Percentiles rank a stretch among this genome's conserved stretches.
Conservation (phyloP, 108 stramenopile species). For the Thalassiosira profunda region DNA sequence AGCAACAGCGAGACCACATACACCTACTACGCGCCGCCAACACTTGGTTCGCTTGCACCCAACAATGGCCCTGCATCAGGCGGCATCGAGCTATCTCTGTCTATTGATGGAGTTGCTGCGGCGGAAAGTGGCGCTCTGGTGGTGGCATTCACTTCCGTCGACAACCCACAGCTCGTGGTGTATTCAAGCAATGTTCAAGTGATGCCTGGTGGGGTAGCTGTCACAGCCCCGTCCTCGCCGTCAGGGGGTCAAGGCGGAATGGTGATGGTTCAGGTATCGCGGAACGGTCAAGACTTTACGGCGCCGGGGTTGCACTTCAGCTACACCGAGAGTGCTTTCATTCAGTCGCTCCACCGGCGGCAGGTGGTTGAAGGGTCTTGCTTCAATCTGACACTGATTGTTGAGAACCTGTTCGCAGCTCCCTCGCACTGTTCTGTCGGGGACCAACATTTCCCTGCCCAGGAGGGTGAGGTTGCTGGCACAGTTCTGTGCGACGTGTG, state of each 20-base stretch:
- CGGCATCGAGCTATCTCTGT: neutral
- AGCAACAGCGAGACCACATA: no score
- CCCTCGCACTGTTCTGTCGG: neutral
- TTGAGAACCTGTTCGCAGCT: neutral
- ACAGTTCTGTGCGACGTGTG: neutral
- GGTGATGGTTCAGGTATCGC: neutral
- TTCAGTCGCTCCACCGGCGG: neutral
- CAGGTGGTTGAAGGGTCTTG: neutral
- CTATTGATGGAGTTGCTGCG: neutral
- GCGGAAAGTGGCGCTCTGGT: neutral
- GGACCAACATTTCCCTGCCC: neutral
- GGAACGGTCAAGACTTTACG: conserved; percentile 3
- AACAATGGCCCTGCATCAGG: conserved; percentile 1
- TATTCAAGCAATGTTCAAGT: neutral
- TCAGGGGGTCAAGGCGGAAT: neutral
- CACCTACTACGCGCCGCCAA: no score
- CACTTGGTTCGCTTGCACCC: no score
- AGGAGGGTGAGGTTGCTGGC: neutral
- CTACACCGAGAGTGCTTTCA: conserved; percentile 2
- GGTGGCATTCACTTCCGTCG: neutral
- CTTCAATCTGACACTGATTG: neutral
- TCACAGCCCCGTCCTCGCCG: neutral
- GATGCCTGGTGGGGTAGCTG: neutral
- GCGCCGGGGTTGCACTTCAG: neutral
- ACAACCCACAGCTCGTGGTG: no score